These are phyloP conservation scores for Hymenochaete sp. DNA, from an alignment of 1,284 basidiomycete species.

Conservation along the genomic window DNA sequence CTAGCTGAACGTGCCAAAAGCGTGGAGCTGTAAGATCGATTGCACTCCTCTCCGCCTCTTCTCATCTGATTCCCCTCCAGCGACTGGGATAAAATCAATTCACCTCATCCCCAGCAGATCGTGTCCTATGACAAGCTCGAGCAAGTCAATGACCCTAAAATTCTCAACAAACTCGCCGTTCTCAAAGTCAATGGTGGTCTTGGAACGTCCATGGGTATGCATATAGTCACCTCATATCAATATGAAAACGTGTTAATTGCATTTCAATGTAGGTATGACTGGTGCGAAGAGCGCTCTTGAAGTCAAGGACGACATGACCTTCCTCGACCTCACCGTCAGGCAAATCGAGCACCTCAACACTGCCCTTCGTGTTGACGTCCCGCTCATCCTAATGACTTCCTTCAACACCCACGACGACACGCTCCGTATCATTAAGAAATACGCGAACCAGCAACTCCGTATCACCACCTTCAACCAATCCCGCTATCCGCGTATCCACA, in stretches of 20 bases:
- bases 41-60: slow-evolving; percentile 20
- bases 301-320: slow-evolving; percentile 97
- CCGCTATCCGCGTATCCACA: slow-evolving; percentile 94
- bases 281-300: slow-evolving; percentile 88
- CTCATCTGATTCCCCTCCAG: slow-evolving; percentile 35
- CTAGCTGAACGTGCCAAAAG: slow-evolving; percentile 92
- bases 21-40: slow-evolving; percentile 75
- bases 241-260: too few species aligned
- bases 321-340: slow-evolving; percentile 93
- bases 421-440: slow-evolving; percentile 98
- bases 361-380: slow-evolving; percentile 71
- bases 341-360: slow-evolving; percentile 92
- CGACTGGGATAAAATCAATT: slow-evolving; percentile 96
- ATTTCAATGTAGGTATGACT: slow-evolving; percentile 85
- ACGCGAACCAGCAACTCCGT: slow-evolving; percentile 94
- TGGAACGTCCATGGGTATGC: slow-evolving; percentile 88
- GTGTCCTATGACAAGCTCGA: slow-evolving; percentile 78
- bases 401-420: slow-evolving; percentile 99
- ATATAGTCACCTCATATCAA: slow-evolving; percentile 5
- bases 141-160: slow-evolving; percentile 50
- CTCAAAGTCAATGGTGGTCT: slow-evolving; percentile 99
- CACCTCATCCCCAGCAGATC: slow-evolving; percentile 89
- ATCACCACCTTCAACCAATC: slow-evolving; percentile 98
- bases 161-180: slow-evolving; percentile 92
- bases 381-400: slow-evolving; percentile 99